Percentiles rank a stretch among this genome's conserved stretches.
phyloP scores from a whole-genome alignment of 495 filamentous ascomycete species.

The Zalerion maritima region DNA sequence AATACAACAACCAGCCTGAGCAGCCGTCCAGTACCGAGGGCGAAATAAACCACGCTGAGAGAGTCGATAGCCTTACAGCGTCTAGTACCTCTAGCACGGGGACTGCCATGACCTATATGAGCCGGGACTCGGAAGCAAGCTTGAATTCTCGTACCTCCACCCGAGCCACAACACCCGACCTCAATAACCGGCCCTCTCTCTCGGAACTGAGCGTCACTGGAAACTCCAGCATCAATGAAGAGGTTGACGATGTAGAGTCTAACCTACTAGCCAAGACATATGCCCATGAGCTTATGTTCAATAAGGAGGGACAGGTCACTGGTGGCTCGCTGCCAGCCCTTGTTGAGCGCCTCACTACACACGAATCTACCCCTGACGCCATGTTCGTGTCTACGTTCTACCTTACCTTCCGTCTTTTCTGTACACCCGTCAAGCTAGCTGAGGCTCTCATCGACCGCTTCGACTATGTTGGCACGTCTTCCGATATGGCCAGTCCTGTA shows the following conservation, averaged over 20 bases:
- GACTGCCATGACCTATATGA: slow-evolving; percentile 58
- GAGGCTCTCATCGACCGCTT: slow-evolving; percentile 76
- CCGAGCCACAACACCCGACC: slow-evolving; percentile 77
- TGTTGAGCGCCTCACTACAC: slow-evolving; percentile 84
- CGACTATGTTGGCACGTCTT: slow-evolving; percentile 72
- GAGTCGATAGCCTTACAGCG: slow-evolving; percentile 34
- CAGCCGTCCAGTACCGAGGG: slow-evolving; percentile 24
- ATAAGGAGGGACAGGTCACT: slow-evolving; percentile 89
- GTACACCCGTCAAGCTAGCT: slow-evolving; percentile 65
- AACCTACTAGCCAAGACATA: slow-evolving; percentile 72
- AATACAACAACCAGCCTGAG: slow-evolving; percentile 34
- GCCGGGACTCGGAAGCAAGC: slow-evolving; percentile 71
- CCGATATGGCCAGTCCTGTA: slow-evolving; percentile 59
- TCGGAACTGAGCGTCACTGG: slow-evolving; percentile 42
- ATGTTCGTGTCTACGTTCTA: slow-evolving; percentile 93
- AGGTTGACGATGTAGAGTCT: slow-evolving; percentile 63
- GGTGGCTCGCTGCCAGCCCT: slow-evolving; percentile 84
- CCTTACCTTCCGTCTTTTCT: slow-evolving; percentile 92
- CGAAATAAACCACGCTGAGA: slow-evolving; percentile 31
- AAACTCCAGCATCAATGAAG: slow-evolving; percentile 52
- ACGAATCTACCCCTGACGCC: slow-evolving; percentile 84
- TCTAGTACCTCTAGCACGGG: slow-evolving; percentile 38
- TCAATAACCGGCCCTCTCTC: slow-evolving; percentile 31
- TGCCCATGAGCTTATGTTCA: slow-evolving; percentile 78
- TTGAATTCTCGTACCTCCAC: slow-evolving; percentile 72